Evolutionary conservation across 169 alveolate species (phyloP).

Genomic region (Plasmodium fragile): DNA sequence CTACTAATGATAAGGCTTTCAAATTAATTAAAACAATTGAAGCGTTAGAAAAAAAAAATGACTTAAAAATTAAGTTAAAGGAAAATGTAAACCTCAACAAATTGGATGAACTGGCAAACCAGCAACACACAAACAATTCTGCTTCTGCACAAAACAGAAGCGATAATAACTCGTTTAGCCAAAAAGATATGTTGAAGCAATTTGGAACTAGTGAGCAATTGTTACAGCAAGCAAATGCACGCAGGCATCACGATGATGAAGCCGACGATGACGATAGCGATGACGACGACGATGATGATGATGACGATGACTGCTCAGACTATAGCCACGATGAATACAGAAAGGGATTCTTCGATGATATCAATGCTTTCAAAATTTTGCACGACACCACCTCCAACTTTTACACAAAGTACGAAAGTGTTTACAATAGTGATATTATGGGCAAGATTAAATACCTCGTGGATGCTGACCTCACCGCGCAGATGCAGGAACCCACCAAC

Average conservation of each 20-base stretch:
- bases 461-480: slow-evolving; percentile 44
- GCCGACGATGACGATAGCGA: slow-evolving; percentile 56
- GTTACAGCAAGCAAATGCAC: neutral
- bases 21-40: slow-evolving; percentile 70
- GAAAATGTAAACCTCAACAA: slow-evolving; percentile 35
- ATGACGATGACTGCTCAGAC: slow-evolving; percentile 62
- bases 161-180: neutral
- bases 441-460: slow-evolving; percentile 52
- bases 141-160: neutral
- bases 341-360: slow-evolving; percentile 68
- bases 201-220: neutral
- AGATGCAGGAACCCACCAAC: slow-evolving; percentile 25
- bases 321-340: slow-evolving; percentile 65
- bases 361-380: slow-evolving; percentile 49
- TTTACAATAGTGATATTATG: slow-evolving; percentile 27
- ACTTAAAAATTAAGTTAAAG: slow-evolving; percentile 45
- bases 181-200: neutral
- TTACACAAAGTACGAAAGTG: slow-evolving; percentile 39
- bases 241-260: slow-evolving; percentile 25
- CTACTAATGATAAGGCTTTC: slow-evolving; percentile 68
- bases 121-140: neutral
- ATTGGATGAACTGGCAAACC: neutral
- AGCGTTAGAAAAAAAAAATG: slow-evolving; percentile 74
- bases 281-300: slow-evolving; percentile 41
- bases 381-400: slow-evolving; percentile 38